Evolutionary conservation across 2,329 filamentous ascomycete species (phyloP).

Genomic region (Teratosphaeriaceae sp.): DNA sequence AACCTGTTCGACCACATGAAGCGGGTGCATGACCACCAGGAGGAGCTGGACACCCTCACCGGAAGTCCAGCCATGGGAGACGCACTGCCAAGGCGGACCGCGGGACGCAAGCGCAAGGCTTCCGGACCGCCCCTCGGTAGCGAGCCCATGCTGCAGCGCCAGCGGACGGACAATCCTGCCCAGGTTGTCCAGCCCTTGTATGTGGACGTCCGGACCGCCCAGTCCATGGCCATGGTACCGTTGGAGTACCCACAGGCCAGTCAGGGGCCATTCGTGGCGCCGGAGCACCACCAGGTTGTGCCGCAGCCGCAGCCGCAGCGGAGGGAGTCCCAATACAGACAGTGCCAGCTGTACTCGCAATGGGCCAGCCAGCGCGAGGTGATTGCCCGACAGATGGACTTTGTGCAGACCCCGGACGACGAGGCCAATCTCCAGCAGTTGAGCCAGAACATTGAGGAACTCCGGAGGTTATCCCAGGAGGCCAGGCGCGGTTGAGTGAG

Average conservation of each 20-base stretch:
- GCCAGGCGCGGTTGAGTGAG: slow-evolving; percentile 21
- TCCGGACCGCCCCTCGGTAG: slow-evolving; percentile 12
- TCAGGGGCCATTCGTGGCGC: not conserved
- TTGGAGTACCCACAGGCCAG: not conserved
- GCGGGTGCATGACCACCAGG: slow-evolving; percentile 67
- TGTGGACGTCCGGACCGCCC: not conserved
- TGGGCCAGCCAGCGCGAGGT: slow-evolving; percentile 22
- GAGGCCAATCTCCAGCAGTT: slow-evolving; percentile 18
- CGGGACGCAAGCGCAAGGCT: slow-evolving; percentile 25
- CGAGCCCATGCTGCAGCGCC: slow-evolving; percentile 16
- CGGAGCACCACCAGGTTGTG: not conserved
- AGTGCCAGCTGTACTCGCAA: slow-evolving; percentile 17
- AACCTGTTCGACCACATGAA: slow-evolving; percentile 97
- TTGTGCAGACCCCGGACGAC: slow-evolving; percentile 19
- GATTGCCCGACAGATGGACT: slow-evolving; percentile 19
- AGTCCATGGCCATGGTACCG: not conserved
- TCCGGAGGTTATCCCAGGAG: slow-evolving; percentile 20
- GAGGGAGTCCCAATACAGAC: not conserved
- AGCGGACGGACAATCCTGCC: not conserved
- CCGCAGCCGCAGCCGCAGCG: not conserved
- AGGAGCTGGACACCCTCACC: slow-evolving; percentile 7
- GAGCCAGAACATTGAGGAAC: slow-evolving; percentile 21
- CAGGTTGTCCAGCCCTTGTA: not conserved
- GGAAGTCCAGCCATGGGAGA: slow-evolving; percentile 7
- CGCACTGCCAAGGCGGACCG: slow-evolving; percentile 11